Evolutionary conservation across 164 flowering plant genomes (phyloP).

Genomic region (Warburgia ugandensis): DNA sequence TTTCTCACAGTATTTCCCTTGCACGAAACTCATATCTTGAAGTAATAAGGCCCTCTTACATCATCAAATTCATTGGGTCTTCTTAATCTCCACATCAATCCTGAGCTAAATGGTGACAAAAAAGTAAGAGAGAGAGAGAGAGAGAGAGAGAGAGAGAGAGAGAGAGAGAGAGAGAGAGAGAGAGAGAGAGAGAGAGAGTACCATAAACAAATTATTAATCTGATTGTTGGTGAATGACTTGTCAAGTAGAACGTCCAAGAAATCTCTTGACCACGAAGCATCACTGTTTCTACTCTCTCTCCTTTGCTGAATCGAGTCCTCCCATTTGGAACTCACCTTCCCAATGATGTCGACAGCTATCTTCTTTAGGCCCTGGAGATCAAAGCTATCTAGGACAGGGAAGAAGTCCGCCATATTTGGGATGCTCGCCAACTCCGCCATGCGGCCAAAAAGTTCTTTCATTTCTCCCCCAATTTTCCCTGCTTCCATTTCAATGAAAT

Average conservation of each 20-base stretch:
- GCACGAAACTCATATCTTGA: too few relatives aligned
- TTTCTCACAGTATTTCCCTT: too few relatives aligned
- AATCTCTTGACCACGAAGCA: neutral
- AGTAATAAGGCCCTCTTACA: too few relatives aligned
- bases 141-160: too few relatives aligned
- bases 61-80: too few relatives aligned
- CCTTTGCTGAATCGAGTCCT: neutral
- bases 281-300: neutral
- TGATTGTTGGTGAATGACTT: neutral
- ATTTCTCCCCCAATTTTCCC: neutral
- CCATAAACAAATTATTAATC: too few relatives aligned
- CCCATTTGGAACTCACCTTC: neutral
- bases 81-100: too few relatives aligned
- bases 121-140: too few relatives aligned
- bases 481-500: constrained; percentile 14
- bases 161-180: too few relatives aligned
- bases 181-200: too few relatives aligned
- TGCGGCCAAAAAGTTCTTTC: neutral
- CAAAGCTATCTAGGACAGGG: neutral
- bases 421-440: constrained; percentile 1
- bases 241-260: constrained; percentile 2
- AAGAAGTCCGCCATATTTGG: constrained; percentile 4
- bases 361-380: constrained; percentile 4
- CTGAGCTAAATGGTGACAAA: too few relatives aligned
- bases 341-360: neutral